A percentile compares a stretch with the other conserved stretches of the same genome.
phyloP scores from a whole-genome alignment of 352 stramenopile genomes.

The Globisporangium alternatum region DNA sequence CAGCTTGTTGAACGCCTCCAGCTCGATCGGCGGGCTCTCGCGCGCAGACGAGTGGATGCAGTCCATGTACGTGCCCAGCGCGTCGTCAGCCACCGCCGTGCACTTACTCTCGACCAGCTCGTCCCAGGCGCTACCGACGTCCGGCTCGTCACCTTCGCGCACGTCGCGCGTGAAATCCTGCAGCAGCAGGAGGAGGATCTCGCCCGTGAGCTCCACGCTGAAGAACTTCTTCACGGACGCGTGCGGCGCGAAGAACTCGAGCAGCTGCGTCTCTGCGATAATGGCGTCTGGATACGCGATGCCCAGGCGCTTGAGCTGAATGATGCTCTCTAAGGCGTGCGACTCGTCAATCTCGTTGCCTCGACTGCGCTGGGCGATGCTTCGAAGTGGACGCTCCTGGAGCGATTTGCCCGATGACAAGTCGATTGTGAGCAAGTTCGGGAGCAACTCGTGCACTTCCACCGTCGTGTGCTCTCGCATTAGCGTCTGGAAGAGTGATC shows the following conservation, averaged over 20 bases:
- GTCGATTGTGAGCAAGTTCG: constrained; percentile 53
- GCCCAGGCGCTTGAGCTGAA: constrained; percentile 36
- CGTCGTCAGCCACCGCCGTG: constrained; percentile 45
- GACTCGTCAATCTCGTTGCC: not conserved
- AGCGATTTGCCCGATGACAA: constrained; percentile 32
- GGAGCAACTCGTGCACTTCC: constrained; percentile 63
- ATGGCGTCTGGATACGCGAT: constrained; percentile 15
- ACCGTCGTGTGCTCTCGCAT: constrained; percentile 37
- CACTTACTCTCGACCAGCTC: constrained; percentile 62
- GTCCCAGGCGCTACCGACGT: constrained; percentile 67
- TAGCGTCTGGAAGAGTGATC: constrained; percentile 42
- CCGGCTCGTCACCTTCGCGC: constrained; percentile 30
- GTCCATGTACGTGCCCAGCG: constrained; percentile 68
- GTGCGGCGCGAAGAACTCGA: constrained; percentile 31
- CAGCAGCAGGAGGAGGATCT: constrained; percentile 46
- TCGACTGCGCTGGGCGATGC: constrained; percentile 2
- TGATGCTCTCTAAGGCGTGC: constrained; percentile 26
- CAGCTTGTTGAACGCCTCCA: constrained; percentile 59
- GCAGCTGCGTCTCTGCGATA: not conserved
- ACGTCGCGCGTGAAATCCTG: constrained; percentile 28
- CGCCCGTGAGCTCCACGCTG: constrained; percentile 51
- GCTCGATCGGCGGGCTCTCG: constrained; percentile 59
- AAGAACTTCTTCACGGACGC: constrained; percentile 65
- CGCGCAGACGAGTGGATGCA: constrained; percentile 58
- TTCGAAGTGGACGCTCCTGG: constrained; percentile 14